Evolutionary conservation across 345 rosid genomes (phyloP).

Genomic region (Linum lewisii): DNA sequence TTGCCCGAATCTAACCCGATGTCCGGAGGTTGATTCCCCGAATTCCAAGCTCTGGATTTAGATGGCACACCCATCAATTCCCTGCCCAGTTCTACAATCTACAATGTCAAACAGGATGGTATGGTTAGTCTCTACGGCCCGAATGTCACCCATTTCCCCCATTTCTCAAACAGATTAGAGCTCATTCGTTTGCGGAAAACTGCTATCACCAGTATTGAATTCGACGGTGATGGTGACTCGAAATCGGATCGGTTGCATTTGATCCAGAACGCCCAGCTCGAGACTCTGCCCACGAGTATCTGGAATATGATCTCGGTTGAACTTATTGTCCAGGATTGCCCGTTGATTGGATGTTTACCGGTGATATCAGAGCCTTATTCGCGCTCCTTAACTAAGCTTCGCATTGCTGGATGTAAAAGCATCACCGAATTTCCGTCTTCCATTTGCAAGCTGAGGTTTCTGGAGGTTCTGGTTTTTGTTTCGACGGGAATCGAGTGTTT

Average conservation of each 20-base stretch:
- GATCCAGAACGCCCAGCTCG: background rate
- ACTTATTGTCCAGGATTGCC: background rate
- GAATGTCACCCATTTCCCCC: background rate
- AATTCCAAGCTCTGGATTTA: no score
- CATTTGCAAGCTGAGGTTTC: background rate
- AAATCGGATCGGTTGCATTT: background rate
- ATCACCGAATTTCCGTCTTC: background rate
- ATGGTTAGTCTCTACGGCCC: background rate
- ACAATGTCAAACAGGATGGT: background rate
- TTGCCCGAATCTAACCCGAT: background rate
- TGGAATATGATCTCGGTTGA: background rate
- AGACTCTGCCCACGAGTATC: background rate
- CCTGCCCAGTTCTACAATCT: no score
- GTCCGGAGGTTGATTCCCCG: no score
- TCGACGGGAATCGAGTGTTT: background rate
- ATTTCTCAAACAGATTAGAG: background rate
- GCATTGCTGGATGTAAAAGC: background rate
- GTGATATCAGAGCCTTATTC: background rate
- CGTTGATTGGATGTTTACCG: background rate
- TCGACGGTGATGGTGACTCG: background rate
- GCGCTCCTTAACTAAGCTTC: background rate
- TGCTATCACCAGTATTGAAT: background rate
- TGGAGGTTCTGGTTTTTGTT: background rate
- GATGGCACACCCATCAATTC: no score
- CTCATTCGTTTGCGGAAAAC: background rate